Evolutionary conservation across 176 grass and related monocot species (phyloP), one percentile per base, ranked within the genome.

Genomic region (Oryza punctata): DNA sequence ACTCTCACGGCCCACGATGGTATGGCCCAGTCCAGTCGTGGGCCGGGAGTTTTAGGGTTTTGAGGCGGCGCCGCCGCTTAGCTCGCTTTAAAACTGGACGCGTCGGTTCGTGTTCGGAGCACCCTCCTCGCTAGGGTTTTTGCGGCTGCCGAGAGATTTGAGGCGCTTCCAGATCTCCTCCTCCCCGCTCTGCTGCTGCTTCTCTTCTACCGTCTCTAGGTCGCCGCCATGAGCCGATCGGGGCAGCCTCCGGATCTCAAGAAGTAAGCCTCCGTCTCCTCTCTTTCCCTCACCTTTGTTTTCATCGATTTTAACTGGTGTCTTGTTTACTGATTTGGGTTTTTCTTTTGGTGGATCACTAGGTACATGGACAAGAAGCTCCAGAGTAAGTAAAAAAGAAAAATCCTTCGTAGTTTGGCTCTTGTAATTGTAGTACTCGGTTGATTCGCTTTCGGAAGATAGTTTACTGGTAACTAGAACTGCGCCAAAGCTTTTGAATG

Each of bases 331-430:
- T 83, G 37, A 85, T 80, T 69, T 37, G 16, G 4, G n/a, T 75
- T 30, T 37, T 2, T 44, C 68, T 24, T 24, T 59, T 81, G 47
- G 3, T 23, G 18, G 24, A 8, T 75, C 21, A 63, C 65, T 66
- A 97, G 94, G 90, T 97, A 97, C 88, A 97, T 97, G 94, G 92
- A 94, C 92, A 97, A 97, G 86, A 92, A 92, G 88, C 88, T 97
- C 7, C 94, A 97, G 82, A 94, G 94, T 97, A 78, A 91, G 92
- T 92, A 21, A 57, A n/a, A 12, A 35, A 0, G 5, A 35, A 46
- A 14, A 72, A 47, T 47, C 29, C n/a, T 25, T 29, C 19, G 6
- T 59, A 29, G 12, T 57, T 12, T 54, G 33, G 7, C 5, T 79
- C 10, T 10, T 50, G 18, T 45, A 65, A 33, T 67, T 80, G 13